Evolutionary conservation across 352 stramenopile genomes (phyloP), one percentile per base, ranked within the genome.

Genomic region (Globisporangium polare): DNA sequence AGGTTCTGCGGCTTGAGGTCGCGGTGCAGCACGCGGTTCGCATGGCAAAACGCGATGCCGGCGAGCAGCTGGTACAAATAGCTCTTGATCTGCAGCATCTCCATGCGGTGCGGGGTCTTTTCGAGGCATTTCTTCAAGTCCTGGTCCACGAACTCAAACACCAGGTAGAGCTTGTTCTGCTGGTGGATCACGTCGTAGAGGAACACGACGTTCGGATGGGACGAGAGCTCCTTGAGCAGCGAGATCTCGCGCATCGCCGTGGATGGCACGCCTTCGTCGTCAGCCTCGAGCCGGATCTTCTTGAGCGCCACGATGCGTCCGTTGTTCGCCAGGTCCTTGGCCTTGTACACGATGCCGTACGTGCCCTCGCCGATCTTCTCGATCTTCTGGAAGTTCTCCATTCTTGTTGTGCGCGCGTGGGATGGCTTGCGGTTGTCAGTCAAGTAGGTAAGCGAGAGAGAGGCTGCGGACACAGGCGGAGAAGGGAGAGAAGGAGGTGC

Each of bases 1-100:
- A 98, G 67, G 75, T 99, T 99, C 71, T 99, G 96, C 20, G 96
- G 95, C 78, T 99, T 99, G 66, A 99, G 82, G 71, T 99, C 97
- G 37, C 97, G 89, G 75, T 99, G 97, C 37, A 99, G 75, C 58
- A 99, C 95, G 43, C 96, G 87, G 69, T 98, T 96, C 37, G 88
- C 86, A 78, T 99, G 97, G 76, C 97, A 99, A 67, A 94, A 98
- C 51, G 91, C 90, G 22, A 99, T 85, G 20, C 86, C 86, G 1
- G 82, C 80, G 45, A 94, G 59, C 15, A 94, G 49, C 61, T 94
- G 85, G 62, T 93, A 92, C 54, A 95, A 55, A 53, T 87, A 95
- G 53, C 82, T 88, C 73, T 95, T 95, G 71, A 95, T 74, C 63
- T 90, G 80, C 13, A 86, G 74, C 17, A 88, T 72, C 39, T 93